Base-by-base conservation (phyloP, 2,329 filamentous ascomycete genomes). In the Pyricularia grisea region DNA sequence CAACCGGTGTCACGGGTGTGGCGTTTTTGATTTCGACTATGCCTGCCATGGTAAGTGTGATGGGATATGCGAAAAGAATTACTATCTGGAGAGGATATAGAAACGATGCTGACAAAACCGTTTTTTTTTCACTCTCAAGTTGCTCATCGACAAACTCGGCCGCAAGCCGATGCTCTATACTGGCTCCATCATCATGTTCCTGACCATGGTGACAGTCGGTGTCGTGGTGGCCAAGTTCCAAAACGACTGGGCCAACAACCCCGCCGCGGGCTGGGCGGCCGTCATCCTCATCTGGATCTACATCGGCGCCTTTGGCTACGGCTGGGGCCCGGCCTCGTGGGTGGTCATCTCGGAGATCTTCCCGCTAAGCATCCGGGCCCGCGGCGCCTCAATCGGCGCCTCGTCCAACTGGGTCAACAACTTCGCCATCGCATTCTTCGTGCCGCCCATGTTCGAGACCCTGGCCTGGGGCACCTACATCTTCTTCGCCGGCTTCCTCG, bases 261-360 rank as follows among this genome's bases (percentile, higher is more conserved):
- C 77, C 7, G 85, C 84, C 0, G 88, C 89, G 0, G 90, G 90
- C 1, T 93, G 91, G 91, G 90, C 89, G 0, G 88, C 84, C 3
- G 81, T 84, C 2, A 79, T 75, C 67, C 89, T 91, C 85, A 87
- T 91, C 9, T 93, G 90, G 90, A 81, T 93, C 0, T 93, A 91
- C 72, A 87, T 92, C 33, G 81, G 92, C 33, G 64, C 30, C 25
- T 72, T 73, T 55, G 71, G 68, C 36, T 68, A 67, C 67, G 69
- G 69, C 2, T 74, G 69, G 70, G 71, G 71, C 12, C 73, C 73
- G 1, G 68, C 71, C 20, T 69, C 70, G 17, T 74, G 73, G 73
- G 70, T 72, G 4, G 72, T 78, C 4, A 28, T 58, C 3, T 74
- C 76, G 1, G 79, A 81, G 71, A 77, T 81, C 67, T 79, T 81